These are phyloP conservation scores for Corymbia calophylla DNA, from an alignment of 441 rosid species.

Conservation along the genomic window DNA sequence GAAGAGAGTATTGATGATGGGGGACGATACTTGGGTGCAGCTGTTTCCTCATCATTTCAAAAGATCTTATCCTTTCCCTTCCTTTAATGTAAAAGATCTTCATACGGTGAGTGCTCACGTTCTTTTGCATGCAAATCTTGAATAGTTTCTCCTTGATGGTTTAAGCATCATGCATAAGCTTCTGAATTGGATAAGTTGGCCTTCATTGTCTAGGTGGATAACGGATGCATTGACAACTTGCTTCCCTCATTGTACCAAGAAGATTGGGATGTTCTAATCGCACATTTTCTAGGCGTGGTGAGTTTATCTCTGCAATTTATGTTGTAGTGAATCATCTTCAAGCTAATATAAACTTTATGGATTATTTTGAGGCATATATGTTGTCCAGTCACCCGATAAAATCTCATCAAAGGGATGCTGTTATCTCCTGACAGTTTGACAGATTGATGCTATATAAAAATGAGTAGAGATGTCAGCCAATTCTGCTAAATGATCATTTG, in stretches of 20 bases:
- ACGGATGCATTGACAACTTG: constrained; percentile 86
- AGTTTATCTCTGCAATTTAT: not conserved
- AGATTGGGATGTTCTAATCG: constrained; percentile 97
- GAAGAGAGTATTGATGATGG: constrained; percentile 91
- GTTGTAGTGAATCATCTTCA: not conserved
- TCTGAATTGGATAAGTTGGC: not conserved
- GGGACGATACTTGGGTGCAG: constrained; percentile 94
- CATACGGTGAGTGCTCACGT: constrained; percentile 53
- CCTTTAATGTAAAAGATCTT: constrained; percentile 93
- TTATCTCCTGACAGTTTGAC: not conserved
- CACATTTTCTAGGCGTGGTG: constrained; percentile 99
- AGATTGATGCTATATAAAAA: not conserved
- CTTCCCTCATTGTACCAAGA: constrained; percentile 68
- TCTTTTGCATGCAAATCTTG: not conserved
- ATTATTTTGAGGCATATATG: not conserved
- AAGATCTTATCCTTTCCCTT: constrained; percentile 84
- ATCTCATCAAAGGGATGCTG: not conserved
- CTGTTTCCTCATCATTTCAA: constrained; percentile 86
- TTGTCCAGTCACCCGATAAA: not conserved
- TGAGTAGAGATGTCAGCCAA: not conserved
- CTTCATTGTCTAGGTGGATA: constrained; percentile 54
- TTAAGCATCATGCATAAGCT: not conserved
- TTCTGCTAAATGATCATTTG: not conserved
- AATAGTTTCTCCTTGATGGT: not conserved
- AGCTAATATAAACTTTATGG: not conserved